Conservation (phyloP, 176 grass and related monocot genomes). For the Echinochloa phyllopogon region DNA sequence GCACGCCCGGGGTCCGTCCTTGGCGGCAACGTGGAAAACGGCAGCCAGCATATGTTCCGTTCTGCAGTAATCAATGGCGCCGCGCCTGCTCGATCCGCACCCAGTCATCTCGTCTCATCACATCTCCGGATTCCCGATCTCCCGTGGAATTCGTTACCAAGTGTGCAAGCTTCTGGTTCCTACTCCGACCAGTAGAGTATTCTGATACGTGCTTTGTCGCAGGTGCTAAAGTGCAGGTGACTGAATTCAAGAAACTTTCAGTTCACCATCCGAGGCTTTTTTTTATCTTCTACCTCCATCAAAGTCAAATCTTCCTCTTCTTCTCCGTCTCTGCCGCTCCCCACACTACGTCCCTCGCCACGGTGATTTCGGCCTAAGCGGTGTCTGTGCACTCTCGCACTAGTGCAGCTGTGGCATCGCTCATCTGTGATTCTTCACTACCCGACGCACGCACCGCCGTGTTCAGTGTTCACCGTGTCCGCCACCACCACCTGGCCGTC, state of each 20-base stretch:
- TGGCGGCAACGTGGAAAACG: neutral
- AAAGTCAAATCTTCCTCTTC: neutral
- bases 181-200: neutral
- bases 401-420: too few relatives aligned
- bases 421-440: too few relatives aligned
- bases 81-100: neutral
- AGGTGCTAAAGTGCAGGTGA: neutral
- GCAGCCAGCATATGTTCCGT: constrained; percentile 28
- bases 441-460: too few relatives aligned
- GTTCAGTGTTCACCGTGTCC: too few relatives aligned
- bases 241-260: neutral
- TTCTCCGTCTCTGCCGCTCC: too few relatives aligned
- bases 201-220: neutral
- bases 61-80: neutral
- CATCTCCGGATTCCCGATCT: neutral
- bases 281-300: neutral
- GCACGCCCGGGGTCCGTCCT: too few relatives aligned
- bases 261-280: neutral
- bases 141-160: neutral
- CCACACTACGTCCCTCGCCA: too few relatives aligned
- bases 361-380: too few relatives aligned
- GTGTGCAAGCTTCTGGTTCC: neutral
- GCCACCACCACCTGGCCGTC: too few relatives aligned
- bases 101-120: neutral
- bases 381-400: too few relatives aligned